Evolutionary conservation across 805 yeast species (phyloP), one percentile per base, ranked within the genome.

Genomic region (Huiozyma naganishii): DNA sequence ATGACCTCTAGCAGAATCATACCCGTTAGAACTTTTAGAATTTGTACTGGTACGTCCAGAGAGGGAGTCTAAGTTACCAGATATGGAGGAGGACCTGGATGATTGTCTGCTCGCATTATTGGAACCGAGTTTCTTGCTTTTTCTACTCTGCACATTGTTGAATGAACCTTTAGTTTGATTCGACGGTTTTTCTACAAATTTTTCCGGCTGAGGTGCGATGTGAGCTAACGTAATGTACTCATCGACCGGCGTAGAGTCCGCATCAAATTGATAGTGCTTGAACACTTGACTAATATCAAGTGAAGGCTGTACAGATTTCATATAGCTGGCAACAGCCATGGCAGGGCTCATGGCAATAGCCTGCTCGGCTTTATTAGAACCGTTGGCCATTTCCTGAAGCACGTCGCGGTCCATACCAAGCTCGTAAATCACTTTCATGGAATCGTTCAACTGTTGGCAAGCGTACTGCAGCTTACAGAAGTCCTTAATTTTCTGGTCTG

Each of bases 261-360:
- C 35, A 27, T 51, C 37, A 36, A 49, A 52, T 17, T 46, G 40
- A 30, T 41, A 41, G 13, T 36, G 37, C 29, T 45, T 27, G 12
- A 49, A 46, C 12, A 47, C 32, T 5, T 37, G 11, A 8, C 28
- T 11, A 32, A 49, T 28, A 29, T 43, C 42, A 8, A 42, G 13
- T 3, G 45, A 41, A 6, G 27, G 35, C 35, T 41, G 29, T 8
- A 32, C 23, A 3, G 36, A 37, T 6, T 41, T 40, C 32, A 49
- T 12, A 32, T 40, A 45, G 29, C 44, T 49, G 1, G 52, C 43
- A n/a, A 48, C 35, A 12, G 43, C 29, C 40, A 48, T 43, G 6
- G 46, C 39, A 6, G 52, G 45, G 23, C 49, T 45, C 2, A 17
- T 35, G 6, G 43, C 48, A 40, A 49, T 44, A 6, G 45, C 41